Percentiles rank a stretch among this genome's conserved stretches.
Evolutionary conservation across 169 alveolate genomes (phyloP).

Genomic region (Besnoitia besnoiti): DNA sequence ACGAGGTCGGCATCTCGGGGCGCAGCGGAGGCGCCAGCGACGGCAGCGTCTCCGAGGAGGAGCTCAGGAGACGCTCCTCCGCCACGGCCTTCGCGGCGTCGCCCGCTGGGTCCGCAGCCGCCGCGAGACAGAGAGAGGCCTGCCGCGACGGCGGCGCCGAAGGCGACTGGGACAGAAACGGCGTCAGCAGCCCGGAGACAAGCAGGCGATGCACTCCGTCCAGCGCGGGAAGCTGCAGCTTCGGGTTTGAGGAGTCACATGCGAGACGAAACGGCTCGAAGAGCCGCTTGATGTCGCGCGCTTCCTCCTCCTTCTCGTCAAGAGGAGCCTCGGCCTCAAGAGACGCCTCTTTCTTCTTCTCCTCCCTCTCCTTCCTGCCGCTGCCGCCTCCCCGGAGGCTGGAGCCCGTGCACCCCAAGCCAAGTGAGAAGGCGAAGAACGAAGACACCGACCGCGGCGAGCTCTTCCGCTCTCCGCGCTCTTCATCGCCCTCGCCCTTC

Average conservation of each 20-base stretch:
- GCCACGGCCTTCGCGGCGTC: not conserved
- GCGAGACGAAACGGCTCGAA: slow-evolving; percentile 22
- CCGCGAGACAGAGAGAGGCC: not conserved
- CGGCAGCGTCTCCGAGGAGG: no score
- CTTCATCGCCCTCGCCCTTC: not conserved
- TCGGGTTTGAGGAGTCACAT: not conserved
- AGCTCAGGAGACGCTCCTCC: no score
- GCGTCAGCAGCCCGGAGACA: not conserved
- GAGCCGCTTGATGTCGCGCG: not conserved
- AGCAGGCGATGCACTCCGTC: slow-evolving; percentile 27
- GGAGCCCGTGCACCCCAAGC: not conserved
- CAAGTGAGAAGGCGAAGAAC: not conserved
- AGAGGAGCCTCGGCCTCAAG: not conserved
- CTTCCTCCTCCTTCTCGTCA: not conserved
- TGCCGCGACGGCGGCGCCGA: not conserved
- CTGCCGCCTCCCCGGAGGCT: not conserved
- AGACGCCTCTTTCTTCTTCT: not conserved
- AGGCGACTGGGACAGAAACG: not conserved
- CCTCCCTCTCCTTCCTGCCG: not conserved
- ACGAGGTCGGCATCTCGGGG: not conserved
- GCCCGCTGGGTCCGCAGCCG: not conserved
- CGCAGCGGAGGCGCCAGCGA: not conserved
- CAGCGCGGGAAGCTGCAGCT: slow-evolving; percentile 30
- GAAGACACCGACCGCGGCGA: not conserved
- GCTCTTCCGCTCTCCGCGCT: not conserved